Base-by-base conservation (phyloP, 192 early-diverging fungal genomes). In the Obelidium mucronatum region DNA sequence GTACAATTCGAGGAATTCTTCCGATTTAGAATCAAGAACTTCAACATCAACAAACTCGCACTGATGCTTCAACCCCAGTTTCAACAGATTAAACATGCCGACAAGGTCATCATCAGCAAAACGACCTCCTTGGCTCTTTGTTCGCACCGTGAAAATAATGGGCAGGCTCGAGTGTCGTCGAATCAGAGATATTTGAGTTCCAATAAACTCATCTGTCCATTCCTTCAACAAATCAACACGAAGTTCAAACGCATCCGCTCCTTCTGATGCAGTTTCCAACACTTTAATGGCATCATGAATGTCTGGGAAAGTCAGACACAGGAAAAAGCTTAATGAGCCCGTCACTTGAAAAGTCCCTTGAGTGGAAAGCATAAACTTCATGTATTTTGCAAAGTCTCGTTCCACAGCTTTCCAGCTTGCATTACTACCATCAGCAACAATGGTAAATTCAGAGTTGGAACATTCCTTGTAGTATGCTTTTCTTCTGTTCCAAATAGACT, bases 21-120 rank as follows among this genome's bases (percentile, higher is more conserved):
- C 74, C 35, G 93, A 84, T 78, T 97, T 96, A 30, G 96, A 81
- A 78, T 98, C 98, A 34, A 98, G 77, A 73, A 93, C 96, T 80
- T 97, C 96, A 31, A 97, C 85, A 78, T 98, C 98, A 34, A 99
- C 80, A 76, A 94, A 97, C 82, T 98, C 97, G 79, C 94, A 93
- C 31, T 95, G 97, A 94, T 95, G 96, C 59, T 88, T 84, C 30
- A 93, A 48, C 28, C 92, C 97, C 54, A 84, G 79, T 15, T 78
- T 67, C 44, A 97, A 76, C 19, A 98, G 82, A 3, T 81, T 82
- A 37, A 90, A 85, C 87, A 93, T 86, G 19, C 84, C 87, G 36
- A 89, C 80, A 40, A 84, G 75, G 22, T 87, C 87, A 11, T 85
- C 82, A 33, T 90, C 89, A 1, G 80, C 72, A 84, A 93, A 99